Base-by-base conservation (phyloP, 208 protist genomes). In the Eutreptiella sp. region DNA sequence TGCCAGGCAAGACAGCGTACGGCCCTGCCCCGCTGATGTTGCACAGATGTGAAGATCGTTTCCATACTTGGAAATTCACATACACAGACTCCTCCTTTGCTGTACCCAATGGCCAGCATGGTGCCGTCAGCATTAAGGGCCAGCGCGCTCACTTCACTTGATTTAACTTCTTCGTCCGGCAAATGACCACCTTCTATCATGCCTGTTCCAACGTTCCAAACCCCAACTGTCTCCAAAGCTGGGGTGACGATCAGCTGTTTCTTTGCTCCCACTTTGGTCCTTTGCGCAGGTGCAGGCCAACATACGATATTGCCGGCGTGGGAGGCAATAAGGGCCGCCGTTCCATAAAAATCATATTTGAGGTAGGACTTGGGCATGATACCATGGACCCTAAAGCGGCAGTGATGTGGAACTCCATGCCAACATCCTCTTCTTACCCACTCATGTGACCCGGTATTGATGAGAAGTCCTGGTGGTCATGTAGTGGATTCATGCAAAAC, bases 101-200 rank as follows among this genome's bases (percentile, higher is more conserved):
- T 35, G 39, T 88, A 77, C 14, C 77, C 77, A 11, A 46, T 60
- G 14, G 85, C 92, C 26, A 92, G 46, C 11, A 53, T 65, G 0
- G 62, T 52, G 38, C 80, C 78, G 28, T 70, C 46, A 0, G 80
- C 3, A 42, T 72, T 71, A n/a, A 85, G 66, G 11, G 75, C 75
- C n/a, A 94, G 58, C n/a, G 79, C 47, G n/a, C 91, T 78, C 31
- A 95, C 87, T 32, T 79, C 72, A 26, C 81, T 90, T 55, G 85
- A 81, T 60, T 85, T 87, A 9, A 72, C 71, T 19, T 86, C 79
- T 0, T 69, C 75, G 1, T 80, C 83, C 4, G 84, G 79, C 34
- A 90, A 66, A n/a, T n/a, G n/a, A 28, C 74, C 78, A 60, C 85
- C 75, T 38, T 85, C 61, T 23, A 89, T 57, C 27, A 54, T 75